A percentile compares a stretch with the other conserved stretches of the same genome.
phyloP scores from a whole-genome alignment of 2,329 filamentous ascomycete species.

The Phaeosphaeriaceae sp. region DNA sequence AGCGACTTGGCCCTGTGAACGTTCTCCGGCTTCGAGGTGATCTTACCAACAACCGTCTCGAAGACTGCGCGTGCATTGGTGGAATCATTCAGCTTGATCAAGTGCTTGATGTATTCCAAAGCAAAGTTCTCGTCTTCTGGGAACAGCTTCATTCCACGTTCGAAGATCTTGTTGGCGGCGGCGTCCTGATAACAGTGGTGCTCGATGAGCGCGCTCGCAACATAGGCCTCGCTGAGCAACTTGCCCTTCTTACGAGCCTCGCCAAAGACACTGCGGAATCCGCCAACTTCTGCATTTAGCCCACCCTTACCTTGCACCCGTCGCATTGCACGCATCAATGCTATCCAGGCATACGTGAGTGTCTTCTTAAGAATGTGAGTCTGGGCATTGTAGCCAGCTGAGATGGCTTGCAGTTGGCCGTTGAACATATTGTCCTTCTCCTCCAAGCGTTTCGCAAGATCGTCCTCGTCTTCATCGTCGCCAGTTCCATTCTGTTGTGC shows the following conservation, averaged over 20 bases:
- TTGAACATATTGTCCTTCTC: constrained; percentile 62
- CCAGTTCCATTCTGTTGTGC: constrained; percentile 53
- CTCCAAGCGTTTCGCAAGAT: constrained; percentile 41
- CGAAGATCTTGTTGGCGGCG: constrained; percentile 93
- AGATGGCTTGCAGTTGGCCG: constrained; percentile 63
- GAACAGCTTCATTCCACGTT: constrained; percentile 90
- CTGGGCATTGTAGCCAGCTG: constrained; percentile 74
- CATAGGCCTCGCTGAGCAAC: constrained; percentile 92
- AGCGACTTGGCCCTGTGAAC: constrained; percentile 80
- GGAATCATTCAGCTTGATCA: constrained; percentile 89
- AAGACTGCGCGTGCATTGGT: constrained; percentile 97
- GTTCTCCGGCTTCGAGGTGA: constrained; percentile 78
- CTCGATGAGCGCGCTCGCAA: constrained; percentile 90
- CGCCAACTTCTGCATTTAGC: constrained; percentile 66
- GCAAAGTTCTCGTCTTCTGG: constrained; percentile 93
- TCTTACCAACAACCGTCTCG: constrained; percentile 86
- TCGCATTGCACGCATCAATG: constrained; percentile 90
- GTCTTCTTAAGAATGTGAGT: constrained; percentile 79
- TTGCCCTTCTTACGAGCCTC: constrained; percentile 88
- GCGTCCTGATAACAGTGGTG: constrained; percentile 95
- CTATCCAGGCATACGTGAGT: constrained; percentile 94
- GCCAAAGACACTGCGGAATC: constrained; percentile 85
- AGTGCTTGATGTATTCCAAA: constrained; percentile 92
- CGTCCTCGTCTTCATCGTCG: constrained; percentile 63
- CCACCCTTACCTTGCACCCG: constrained; percentile 85